Evolutionary conservation across 805 yeast species (phyloP), one percentile per base, ranked within the genome.

Genomic region (Barnettozyma sucrosica): DNA sequence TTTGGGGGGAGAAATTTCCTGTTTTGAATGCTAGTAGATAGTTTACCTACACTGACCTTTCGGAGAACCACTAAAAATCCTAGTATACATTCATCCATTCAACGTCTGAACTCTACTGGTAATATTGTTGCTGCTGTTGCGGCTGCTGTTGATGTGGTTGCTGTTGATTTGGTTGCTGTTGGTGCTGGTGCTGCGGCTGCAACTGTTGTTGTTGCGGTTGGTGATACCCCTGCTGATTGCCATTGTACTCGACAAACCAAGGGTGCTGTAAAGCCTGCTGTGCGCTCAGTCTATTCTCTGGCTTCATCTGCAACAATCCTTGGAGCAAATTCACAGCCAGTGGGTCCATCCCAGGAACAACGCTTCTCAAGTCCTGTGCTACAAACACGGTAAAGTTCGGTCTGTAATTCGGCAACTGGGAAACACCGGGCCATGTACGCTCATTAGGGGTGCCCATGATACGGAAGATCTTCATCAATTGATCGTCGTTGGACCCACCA

Each of bases 401-500:
- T 66, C 86, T 81, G 67, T 83, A 93, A 66, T 93, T 92, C 34
- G 98, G 95, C 57, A 86, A 77, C 50, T 80, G 82, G 13, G 95
- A 83, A 38, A 93, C 85, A n/a, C 95, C 97, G 1, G 99, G 97
- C 99, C 99, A 93, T 24, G 95, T 83, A 51, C 84, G 74, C 66
- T 93, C 99, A 61, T 84, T 88, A 36, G 99, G 99, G 2, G 99
- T 93, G 20, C 99, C 99, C 85, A 93, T 81, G 23, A 90, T 73
- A 63, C 95, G 80, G 71, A 93, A 93, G 45, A 93, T 93, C 63
- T 88, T 87, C 66, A 84, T 78, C 57, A 93, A 75, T 67, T 93
- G 98, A 68, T 93, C 99, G 47, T 93, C 97, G 66, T 92, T 95
- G 36, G 96, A 88, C 11, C 92, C 82, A 28, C 99, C 99, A 19